Evolutionary conservation across 2,329 filamentous ascomycete species (phyloP).

Genomic region (Beauveria bassiana): DNA sequence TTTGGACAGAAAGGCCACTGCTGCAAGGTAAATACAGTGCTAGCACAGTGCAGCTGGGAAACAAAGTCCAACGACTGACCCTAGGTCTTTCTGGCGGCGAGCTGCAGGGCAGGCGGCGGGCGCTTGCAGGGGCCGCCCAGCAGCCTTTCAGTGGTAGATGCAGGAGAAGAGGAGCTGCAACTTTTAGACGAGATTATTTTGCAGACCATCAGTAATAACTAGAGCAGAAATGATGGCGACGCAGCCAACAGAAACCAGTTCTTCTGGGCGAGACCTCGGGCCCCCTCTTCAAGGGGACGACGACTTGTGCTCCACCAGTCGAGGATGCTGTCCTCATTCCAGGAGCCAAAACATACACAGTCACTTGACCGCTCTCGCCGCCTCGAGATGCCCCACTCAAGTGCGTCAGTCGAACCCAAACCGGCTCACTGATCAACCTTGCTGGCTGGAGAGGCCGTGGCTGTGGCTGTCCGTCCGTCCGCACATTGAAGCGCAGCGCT

Average conservation of each 20-base stretch:
- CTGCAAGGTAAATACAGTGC: neutral
- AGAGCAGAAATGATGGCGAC: no score
- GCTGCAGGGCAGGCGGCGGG: constrained; percentile 1
- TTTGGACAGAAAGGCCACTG: neutral
- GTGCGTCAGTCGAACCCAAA: constrained; percentile 4
- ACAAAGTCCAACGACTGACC: neutral
- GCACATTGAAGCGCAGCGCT: no score
- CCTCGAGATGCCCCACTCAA: neutral
- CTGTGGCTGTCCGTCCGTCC: neutral
- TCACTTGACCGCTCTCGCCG: constrained; percentile 11
- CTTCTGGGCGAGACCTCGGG: no score
- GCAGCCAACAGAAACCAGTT: no score
- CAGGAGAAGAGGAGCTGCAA: neutral
- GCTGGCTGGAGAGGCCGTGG: neutral
- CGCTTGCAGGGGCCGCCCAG: neutral
- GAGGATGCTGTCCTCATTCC: constrained; percentile 3
- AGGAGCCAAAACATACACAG: neutral
- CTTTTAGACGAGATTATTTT: neutral
- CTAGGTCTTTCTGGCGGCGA: neutral
- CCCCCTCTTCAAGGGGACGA: no score
- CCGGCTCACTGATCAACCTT: neutral
- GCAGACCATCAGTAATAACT: neutral
- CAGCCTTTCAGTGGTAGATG: neutral
- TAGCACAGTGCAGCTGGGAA: neutral
- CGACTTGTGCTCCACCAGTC: neutral